phyloP scores from a whole-genome alignment of 1,284 basidiomycete genomes.

The Ustilago xerochloae region DNA sequence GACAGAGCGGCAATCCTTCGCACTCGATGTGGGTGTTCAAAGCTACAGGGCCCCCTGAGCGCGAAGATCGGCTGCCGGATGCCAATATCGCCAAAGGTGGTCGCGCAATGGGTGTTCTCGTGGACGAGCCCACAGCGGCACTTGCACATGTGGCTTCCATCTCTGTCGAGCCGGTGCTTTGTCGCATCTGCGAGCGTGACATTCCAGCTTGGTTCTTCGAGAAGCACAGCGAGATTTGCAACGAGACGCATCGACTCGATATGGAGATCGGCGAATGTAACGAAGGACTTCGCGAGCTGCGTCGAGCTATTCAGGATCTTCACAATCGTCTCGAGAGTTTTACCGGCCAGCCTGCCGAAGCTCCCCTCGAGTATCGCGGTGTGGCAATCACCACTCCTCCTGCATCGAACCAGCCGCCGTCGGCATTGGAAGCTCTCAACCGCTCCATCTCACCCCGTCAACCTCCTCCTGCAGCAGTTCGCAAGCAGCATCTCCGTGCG shows the following conservation, averaged over 20 bases:
- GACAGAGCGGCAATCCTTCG: constrained; percentile 83
- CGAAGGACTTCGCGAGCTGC: constrained; percentile 87
- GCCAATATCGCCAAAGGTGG: constrained; percentile 39
- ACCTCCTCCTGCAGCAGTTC: constrained; percentile 47
- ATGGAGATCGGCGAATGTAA: constrained; percentile 94
- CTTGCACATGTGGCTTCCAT: constrained; percentile 57
- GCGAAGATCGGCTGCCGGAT: constrained; percentile 52
- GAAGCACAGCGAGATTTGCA: constrained; percentile 99
- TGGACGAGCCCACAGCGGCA: constrained; percentile 33
- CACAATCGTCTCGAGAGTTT: constrained; percentile 50
- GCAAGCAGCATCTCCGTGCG: constrained; percentile 73
- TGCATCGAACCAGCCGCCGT: constrained; percentile 65
- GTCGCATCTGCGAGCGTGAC: constrained; percentile 96
- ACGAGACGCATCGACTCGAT: constrained; percentile 93
- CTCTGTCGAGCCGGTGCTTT: constrained; percentile 82
- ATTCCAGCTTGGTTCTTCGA: constrained; percentile 99
- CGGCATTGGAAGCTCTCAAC: constrained; percentile 62
- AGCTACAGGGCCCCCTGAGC: constrained; percentile 73
- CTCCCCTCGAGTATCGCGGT: constrained; percentile 82
- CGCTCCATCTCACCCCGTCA: constrained; percentile 56
- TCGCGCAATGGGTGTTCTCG: constrained; percentile 18
- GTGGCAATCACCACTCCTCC: constrained; percentile 72
- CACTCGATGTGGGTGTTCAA: constrained; percentile 99
- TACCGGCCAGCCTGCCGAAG: constrained; percentile 18
- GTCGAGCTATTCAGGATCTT: constrained; percentile 74